Evolutionary conservation across 768 basidiomycete genomes (phyloP).

Genomic region (Suillus placidus): DNA sequence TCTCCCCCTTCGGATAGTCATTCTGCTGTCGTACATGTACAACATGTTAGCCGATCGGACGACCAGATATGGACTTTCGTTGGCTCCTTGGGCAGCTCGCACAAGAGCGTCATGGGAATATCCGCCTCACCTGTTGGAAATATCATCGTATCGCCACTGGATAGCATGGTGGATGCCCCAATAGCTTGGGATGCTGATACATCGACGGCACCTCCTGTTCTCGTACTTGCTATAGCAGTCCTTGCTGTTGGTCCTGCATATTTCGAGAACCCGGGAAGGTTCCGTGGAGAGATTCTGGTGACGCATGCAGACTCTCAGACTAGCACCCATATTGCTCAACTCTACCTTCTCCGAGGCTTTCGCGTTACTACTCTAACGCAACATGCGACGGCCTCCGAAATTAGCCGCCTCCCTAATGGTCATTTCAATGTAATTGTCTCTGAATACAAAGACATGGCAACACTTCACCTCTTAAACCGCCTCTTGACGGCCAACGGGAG

Average conservation of each 20-base stretch:
- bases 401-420: neutral
- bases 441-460: neutral
- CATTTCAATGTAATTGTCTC: neutral
- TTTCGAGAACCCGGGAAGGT: neutral
- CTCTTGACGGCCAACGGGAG: neutral
- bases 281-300: conserved; percentile 4
- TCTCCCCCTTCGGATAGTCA: neutral
- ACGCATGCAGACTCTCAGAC: conserved; percentile 4
- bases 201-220: neutral
- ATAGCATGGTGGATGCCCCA: neutral
- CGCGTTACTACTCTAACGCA: neutral
- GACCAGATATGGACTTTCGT: conserved; percentile 6
- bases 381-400: neutral
- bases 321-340: neutral
- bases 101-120: neutral
- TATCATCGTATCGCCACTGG: neutral
- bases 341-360: neutral
- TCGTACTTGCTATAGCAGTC: neutral
- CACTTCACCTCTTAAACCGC: neutral
- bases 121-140: neutral
- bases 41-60: neutral
- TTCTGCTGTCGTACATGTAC: conserved; percentile 2
- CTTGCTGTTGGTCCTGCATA: conserved; percentile 1
- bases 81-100: neutral
- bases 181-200: too few species aligned